phyloP scores from a whole-genome alignment of 257 asterid species.

The Lithospermum erythrorhizon region DNA sequence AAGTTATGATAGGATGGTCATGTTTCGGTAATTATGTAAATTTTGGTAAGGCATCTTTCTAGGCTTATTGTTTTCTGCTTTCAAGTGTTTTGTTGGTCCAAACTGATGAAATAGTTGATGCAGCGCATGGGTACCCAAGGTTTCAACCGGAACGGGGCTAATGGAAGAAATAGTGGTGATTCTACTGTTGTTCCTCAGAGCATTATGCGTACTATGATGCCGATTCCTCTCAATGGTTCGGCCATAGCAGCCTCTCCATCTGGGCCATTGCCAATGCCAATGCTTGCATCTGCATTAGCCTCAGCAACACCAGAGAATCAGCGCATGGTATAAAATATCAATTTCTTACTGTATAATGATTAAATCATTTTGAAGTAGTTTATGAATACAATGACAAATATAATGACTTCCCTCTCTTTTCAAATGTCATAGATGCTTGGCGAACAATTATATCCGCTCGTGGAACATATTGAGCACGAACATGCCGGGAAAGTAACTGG shows the following conservation, averaged over 20 bases:
- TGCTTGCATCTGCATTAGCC: constrained; percentile 77
- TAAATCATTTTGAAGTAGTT: too few relatives aligned
- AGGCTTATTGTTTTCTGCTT: neutral
- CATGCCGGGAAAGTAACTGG: neutral
- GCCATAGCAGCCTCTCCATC: constrained; percentile 10
- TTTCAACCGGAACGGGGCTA: constrained; percentile 26
- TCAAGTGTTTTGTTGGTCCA: neutral
- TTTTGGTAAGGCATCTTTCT: neutral
- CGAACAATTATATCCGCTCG: neutral
- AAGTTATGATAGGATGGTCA: too few relatives aligned
- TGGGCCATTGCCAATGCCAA: constrained; percentile 31
- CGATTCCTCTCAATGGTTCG: constrained; percentile 29
- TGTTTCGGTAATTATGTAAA: neutral
- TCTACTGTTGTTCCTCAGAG: constrained; percentile 29
- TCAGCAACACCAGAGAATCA: constrained; percentile 70
- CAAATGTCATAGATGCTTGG: neutral
- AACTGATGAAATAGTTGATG: constrained; percentile 10
- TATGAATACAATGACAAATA: neutral
- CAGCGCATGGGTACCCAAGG: constrained; percentile 44
- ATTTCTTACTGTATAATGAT: neutral
- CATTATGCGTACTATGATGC: constrained; percentile 31
- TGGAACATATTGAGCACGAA: neutral
- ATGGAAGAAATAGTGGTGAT: constrained; percentile 30
- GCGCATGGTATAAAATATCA: constrained; percentile 34
- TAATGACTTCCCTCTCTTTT: neutral